These are phyloP conservation scores for Phycomyces blakesleeanus DNA, from an alignment of 192 early-diverging fungal genomes.

Conservation along the genomic window DNA sequence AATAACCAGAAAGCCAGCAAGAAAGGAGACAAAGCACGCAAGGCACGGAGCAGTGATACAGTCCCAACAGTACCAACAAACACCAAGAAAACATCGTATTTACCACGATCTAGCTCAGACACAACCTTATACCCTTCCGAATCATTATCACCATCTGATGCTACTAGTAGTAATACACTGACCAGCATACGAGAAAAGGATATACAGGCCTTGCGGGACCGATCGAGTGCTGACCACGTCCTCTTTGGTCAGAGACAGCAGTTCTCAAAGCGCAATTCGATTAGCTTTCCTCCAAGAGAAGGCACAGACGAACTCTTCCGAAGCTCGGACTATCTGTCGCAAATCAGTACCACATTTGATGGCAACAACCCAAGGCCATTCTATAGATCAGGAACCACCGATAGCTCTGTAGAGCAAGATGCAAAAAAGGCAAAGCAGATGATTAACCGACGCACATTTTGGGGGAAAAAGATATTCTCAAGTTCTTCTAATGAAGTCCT, in stretches of 20 bases:
- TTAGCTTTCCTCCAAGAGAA: not conserved
- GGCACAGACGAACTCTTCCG: not conserved
- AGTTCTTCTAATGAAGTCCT: not conserved
- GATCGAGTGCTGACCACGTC: not conserved
- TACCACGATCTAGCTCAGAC: constrained; percentile 38
- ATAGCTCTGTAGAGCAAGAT: not conserved
- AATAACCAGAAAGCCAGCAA: not conserved
- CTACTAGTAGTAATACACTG: not conserved
- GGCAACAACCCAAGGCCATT: not conserved
- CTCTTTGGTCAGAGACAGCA: not conserved
- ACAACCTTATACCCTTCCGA: constrained; percentile 71
- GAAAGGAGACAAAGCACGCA: not conserved
- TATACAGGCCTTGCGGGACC: not conserved
- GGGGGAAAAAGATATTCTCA: constrained; percentile 20
- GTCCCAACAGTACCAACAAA: not conserved
- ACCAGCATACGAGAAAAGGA: not conserved
- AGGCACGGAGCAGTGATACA: not conserved
- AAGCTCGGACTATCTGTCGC: not conserved
- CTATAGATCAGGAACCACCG: not conserved
- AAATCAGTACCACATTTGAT: not conserved
- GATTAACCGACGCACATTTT: constrained; percentile 19
- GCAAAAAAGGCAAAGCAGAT: constrained; percentile 22
- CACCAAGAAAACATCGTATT: constrained; percentile 50
- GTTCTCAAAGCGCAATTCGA: not conserved
- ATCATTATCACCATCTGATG: constrained; percentile 33